Conservation (phyloP, 2,329 filamentous ascomycete species). For the Graphilbum ipis-grandicollis region DNA sequence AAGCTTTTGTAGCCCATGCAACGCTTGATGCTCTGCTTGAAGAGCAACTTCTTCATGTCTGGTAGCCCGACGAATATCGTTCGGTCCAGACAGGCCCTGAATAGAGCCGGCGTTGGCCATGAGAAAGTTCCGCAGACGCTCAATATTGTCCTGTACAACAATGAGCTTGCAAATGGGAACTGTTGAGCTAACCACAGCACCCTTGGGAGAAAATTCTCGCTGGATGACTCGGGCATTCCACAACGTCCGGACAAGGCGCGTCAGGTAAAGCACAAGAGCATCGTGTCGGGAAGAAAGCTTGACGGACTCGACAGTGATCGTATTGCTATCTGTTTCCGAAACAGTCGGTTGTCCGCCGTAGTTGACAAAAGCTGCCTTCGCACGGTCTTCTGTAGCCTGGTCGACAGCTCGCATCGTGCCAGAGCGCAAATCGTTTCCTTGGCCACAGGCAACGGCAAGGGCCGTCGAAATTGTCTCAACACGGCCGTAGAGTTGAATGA, state of each 20-base stretch:
- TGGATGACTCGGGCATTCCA: constrained; percentile 72
- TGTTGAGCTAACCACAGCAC: constrained; percentile 46
- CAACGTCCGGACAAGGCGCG: constrained; percentile 70
- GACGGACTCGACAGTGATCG: constrained; percentile 63
- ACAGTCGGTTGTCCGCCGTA: constrained; percentile 77
- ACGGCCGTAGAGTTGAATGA: constrained; percentile 73
- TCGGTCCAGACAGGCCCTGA: constrained; percentile 81
- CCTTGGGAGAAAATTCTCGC: constrained; percentile 48
- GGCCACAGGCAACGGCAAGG: constrained; percentile 84
- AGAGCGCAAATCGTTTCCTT: constrained; percentile 58
- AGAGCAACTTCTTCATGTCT: constrained; percentile 83
- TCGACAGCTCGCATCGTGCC: constrained; percentile 66
- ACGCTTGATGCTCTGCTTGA: constrained; percentile 84
- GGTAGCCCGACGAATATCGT: constrained; percentile 63
- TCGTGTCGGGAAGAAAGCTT: constrained; percentile 78
- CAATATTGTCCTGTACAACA: constrained; percentile 63
- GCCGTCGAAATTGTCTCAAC: constrained; percentile 82
- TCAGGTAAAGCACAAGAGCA: constrained; percentile 73
- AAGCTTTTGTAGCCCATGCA: constrained; percentile 70
- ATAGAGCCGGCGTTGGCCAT: constrained; percentile 80
- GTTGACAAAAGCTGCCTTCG: constrained; percentile 77
- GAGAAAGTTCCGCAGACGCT: constrained; percentile 65
- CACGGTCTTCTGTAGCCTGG: constrained; percentile 69
- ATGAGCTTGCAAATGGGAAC: constrained; percentile 52
- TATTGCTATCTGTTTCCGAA: constrained; percentile 57